Conservation (phyloP, 2,329 filamentous ascomycete genomes). For the Xylariaceae sp. region DNA sequence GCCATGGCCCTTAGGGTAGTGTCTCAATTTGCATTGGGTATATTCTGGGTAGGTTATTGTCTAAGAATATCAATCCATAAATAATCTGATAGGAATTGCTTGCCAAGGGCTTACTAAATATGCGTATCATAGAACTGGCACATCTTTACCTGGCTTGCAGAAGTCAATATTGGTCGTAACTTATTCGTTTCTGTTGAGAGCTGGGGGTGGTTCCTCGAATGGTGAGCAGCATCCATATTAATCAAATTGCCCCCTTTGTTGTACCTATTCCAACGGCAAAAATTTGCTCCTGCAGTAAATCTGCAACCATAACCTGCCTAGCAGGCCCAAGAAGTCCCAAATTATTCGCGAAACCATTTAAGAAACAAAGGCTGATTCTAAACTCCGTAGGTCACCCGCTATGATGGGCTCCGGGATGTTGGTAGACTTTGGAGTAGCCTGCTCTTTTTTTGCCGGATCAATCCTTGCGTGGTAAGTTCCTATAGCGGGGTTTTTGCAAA, state of each 20-base stretch:
- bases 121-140: constrained; percentile 47
- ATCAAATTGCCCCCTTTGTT: too few relatives aligned
- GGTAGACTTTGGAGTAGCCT: constrained; percentile 52
- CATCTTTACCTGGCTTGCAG: constrained; percentile 36
- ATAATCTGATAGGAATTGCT: neutral
- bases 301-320: too few relatives aligned
- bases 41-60: constrained; percentile 42
- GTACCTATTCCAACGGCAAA: too few relatives aligned
- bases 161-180: neutral
- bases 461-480: constrained; percentile 46
- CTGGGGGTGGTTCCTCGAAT: constrained; percentile 56
- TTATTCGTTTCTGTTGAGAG: constrained; percentile 49
- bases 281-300: too few relatives aligned
- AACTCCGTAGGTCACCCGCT: constrained; percentile 43
- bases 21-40: constrained; percentile 52
- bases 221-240: constrained; percentile 12
- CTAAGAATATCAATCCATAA: neutral
- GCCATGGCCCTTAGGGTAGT: constrained; percentile 49
- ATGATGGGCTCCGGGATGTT: constrained; percentile 55
- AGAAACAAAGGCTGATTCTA: too few relatives aligned
- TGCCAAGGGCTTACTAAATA: neutral
- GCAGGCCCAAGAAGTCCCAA: too few relatives aligned
- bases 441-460: constrained; percentile 52
- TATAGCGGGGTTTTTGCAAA: neutral
- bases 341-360: too few relatives aligned